Conservation (phyloP, 306 rosid species). For the Sicyos edulis region DNA sequence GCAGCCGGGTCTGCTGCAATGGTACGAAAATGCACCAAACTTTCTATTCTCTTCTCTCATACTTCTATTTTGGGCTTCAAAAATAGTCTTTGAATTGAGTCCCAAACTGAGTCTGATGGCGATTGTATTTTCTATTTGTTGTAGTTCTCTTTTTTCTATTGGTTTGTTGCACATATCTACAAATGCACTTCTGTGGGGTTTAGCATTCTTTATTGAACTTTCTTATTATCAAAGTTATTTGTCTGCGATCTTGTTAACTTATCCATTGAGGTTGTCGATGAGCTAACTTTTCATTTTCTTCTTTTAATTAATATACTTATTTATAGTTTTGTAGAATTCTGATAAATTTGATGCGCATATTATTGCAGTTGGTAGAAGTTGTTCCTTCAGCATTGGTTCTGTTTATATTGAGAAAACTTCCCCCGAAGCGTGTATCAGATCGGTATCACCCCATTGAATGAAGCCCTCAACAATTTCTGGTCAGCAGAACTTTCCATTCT, state of each 20-base stretch:
- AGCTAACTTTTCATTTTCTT: not conserved
- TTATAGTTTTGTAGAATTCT: not conserved
- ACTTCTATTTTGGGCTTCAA: not conserved
- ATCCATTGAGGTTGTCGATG: not conserved
- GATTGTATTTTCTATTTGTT: not conserved
- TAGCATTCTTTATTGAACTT: not conserved
- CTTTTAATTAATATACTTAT: not conserved
- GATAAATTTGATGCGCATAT: not conserved
- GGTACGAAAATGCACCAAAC: not conserved
- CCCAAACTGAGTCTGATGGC: not conserved
- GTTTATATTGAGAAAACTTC: slow-evolving; percentile 62
- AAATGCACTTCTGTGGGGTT: not conserved
- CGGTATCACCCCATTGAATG: slow-evolving; percentile 65
- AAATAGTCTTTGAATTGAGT: not conserved
- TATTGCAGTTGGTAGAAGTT: slow-evolving; percentile 60
- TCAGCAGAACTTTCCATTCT: slow-evolving; percentile 1
- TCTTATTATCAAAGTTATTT: not conserved
- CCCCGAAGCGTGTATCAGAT: slow-evolving; percentile 59
- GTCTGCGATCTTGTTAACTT: not conserved
- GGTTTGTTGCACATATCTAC: not conserved
- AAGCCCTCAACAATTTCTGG: slow-evolving; percentile 18
- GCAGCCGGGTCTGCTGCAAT: not conserved
- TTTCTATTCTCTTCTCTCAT: not conserved
- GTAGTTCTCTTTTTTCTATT: too few species aligned
- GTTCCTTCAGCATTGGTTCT: slow-evolving; percentile 68